Conservation (phyloP, 192 early-diverging fungal genomes). For the Coemansia sp. region DNA sequence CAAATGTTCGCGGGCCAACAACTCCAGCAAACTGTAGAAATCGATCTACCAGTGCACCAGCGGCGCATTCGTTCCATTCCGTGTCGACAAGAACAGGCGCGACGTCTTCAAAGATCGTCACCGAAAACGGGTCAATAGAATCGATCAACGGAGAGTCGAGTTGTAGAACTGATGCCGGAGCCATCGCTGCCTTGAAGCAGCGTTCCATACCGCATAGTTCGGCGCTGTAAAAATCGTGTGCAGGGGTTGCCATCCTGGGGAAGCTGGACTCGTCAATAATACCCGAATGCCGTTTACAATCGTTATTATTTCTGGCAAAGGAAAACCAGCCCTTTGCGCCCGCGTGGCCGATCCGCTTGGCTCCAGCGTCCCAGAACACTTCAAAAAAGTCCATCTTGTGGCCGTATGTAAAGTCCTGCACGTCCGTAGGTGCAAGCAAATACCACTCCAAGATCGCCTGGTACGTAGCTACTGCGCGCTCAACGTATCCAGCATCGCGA, state of each 20-base stretch:
- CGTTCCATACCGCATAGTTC: neutral
- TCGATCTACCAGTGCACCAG: constrained; percentile 16
- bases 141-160: neutral
- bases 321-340: constrained; percentile 23
- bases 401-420: neutral
- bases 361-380: constrained; percentile 35
- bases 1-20: constrained; percentile 27
- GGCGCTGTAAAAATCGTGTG: constrained; percentile 1
- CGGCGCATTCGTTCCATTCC: constrained; percentile 5
- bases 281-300: too few relatives aligned
- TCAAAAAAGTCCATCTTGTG: constrained; percentile 26
- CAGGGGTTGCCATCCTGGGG: neutral
- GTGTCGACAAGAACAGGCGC: constrained; percentile 34
- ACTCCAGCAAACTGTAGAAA: constrained; percentile 34
- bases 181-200: neutral
- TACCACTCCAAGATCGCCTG: constrained; percentile 45
- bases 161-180: neutral
- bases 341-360: constrained; percentile 18
- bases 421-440: constrained; percentile 11
- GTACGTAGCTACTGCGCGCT: constrained; percentile 21
- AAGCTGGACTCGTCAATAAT: neutral
- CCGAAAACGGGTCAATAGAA: constrained; percentile 21
- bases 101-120: constrained; percentile 40
- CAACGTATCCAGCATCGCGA: constrained; percentile 26
- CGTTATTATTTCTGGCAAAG: neutral